phyloP scores from a whole-genome alignment of 805 yeast species.

The Ogataea siamensis region DNA sequence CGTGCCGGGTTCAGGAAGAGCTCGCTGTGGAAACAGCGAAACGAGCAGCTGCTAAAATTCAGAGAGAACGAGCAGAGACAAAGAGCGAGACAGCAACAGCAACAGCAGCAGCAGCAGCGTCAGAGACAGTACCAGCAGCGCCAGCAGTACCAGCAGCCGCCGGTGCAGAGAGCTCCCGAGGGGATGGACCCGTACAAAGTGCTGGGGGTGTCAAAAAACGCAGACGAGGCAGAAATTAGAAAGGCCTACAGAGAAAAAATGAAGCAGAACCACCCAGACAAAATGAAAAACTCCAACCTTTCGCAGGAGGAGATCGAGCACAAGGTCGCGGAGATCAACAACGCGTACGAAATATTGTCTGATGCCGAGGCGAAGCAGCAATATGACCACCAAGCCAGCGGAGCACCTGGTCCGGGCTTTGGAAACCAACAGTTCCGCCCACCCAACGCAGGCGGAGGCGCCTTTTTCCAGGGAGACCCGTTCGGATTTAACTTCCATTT shows the following conservation, averaged over 20 bases:
- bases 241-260: conserved; percentile 78
- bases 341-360: conserved; percentile 84
- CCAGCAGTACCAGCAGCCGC: conserved; percentile 35
- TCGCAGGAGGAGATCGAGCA: conserved; percentile 67
- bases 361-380: conserved; percentile 59
- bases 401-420: conserved; percentile 18
- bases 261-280: conserved; percentile 89
- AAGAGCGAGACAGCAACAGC: conserved; percentile 41
- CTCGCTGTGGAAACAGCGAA: conserved; percentile 36
- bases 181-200: conserved; percentile 73
- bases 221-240: conserved; percentile 70
- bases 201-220: conserved; percentile 63
- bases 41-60: conserved; percentile 19
- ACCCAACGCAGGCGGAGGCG: conserved; percentile 11
- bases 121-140: conserved; percentile 39
- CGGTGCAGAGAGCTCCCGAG: conserved; percentile 26
- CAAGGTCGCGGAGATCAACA: conserved; percentile 89
- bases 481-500: conserved; percentile 10
- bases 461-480: conserved; percentile 6
- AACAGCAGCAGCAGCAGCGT: conserved; percentile 43
- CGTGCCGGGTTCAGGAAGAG: conserved; percentile 40
- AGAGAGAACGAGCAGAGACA: conserved; percentile 36
- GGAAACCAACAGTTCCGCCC: background rate
- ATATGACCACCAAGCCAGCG: conserved; percentile 49
- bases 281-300: conserved; percentile 63